These are phyloP conservation scores for Suillus occidentalis DNA, from an alignment of 768 basidiomycete species.

Conservation along the genomic window DNA sequence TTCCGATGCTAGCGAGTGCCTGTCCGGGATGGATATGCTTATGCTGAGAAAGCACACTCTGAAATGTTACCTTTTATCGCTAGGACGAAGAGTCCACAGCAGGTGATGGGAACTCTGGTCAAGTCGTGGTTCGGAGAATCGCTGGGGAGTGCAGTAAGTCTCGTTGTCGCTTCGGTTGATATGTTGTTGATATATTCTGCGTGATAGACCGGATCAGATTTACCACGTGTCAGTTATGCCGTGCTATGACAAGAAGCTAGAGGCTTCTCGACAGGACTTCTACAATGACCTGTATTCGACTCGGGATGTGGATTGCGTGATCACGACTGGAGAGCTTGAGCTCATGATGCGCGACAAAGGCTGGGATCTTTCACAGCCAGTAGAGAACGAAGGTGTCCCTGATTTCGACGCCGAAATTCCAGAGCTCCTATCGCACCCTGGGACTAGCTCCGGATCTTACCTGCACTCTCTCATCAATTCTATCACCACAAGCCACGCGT, in stretches of 20 bases:
- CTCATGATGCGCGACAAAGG: conserved; percentile 78
- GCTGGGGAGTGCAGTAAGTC: conserved; percentile 70
- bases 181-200: conserved; percentile 10
- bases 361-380: conserved; percentile 69
- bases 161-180: not conserved
- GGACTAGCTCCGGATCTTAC: conserved; percentile 92
- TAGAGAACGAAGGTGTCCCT: conserved; percentile 47
- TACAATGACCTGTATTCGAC: conserved; percentile 79
- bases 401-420: conserved; percentile 46
- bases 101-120: conserved; percentile 89
- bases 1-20: conserved; percentile 94
- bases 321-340: conserved; percentile 94
- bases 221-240: conserved; percentile 99
- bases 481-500: conserved; percentile 41
- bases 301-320: conserved; percentile 94
- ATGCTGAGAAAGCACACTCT: conserved; percentile 95
- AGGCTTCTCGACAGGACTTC: conserved; percentile 94
- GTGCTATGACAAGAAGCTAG: conserved; percentile 99
- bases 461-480: conserved; percentile 74
- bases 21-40: conserved; percentile 99
- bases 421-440: conserved; percentile 73
- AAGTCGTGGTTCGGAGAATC: conserved; percentile 81
- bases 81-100: conserved; percentile 88
- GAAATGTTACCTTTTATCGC: conserved; percentile 93
- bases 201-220: conserved; percentile 72